phyloP scores from a whole-genome alignment of 2,329 filamentous ascomycete genomes.

The Paramyrothecium sp. region DNA sequence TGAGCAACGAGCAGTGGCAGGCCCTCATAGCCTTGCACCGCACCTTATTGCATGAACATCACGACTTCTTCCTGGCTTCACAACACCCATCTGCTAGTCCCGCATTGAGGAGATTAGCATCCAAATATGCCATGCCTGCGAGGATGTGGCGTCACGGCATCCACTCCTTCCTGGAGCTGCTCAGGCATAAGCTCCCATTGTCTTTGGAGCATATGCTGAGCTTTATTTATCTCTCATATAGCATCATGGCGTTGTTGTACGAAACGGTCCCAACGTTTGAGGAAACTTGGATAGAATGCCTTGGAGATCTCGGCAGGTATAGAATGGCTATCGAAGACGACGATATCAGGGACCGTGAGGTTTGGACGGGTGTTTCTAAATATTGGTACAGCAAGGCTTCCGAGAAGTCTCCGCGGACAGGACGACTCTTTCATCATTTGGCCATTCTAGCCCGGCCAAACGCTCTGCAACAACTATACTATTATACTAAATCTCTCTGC shows the following conservation, averaged over 20 bases:
- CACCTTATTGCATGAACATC: slow-evolving; percentile 77
- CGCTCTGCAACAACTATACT: slow-evolving; percentile 68
- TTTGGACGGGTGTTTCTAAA: slow-evolving; percentile 76
- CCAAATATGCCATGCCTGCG: slow-evolving; percentile 87
- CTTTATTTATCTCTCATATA: slow-evolving; percentile 87
- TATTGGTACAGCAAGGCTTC: slow-evolving; percentile 86
- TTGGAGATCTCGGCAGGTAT: slow-evolving; percentile 83
- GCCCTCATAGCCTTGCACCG: slow-evolving; percentile 79
- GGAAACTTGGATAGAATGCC: slow-evolving; percentile 90
- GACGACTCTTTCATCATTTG: slow-evolving; percentile 83
- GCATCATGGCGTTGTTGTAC: slow-evolving; percentile 82
- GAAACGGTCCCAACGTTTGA: slow-evolving; percentile 82
- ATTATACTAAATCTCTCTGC: slow-evolving; percentile 69
- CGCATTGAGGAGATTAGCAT: slow-evolving; percentile 65
- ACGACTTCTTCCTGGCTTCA: slow-evolving; percentile 82
- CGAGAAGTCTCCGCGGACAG: slow-evolving; percentile 71
- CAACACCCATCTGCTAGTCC: slow-evolving; percentile 79
- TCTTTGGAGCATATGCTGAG: slow-evolving; percentile 87
- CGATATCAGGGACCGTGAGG: slow-evolving; percentile 70
- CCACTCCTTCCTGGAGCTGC: slow-evolving; percentile 76
- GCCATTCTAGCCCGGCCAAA: slow-evolving; percentile 75
- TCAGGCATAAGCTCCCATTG: slow-evolving; percentile 70
- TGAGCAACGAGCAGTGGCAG: slow-evolving; percentile 75
- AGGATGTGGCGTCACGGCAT: slow-evolving; percentile 95
- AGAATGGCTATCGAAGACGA: slow-evolving; percentile 88